Evolutionary conservation across 306 rosid species (phyloP).

Genomic region (Luffa acutangula): DNA sequence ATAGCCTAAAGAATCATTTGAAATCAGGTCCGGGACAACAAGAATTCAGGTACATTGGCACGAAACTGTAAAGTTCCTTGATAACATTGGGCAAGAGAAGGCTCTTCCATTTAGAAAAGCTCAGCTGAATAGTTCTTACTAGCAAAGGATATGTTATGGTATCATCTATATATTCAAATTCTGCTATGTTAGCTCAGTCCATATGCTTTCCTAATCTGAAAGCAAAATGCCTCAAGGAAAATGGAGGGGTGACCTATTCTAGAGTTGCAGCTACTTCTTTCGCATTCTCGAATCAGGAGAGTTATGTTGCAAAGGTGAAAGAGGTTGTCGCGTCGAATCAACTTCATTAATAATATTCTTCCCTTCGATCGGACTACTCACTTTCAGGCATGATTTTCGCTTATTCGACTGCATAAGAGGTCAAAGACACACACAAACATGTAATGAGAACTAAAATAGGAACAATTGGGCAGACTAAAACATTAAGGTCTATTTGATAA

Average conservation of each 20-base stretch:
- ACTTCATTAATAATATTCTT: constrained; percentile 45
- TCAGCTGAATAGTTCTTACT: constrained; percentile 7
- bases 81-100: not conserved
- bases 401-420: constrained; percentile 62
- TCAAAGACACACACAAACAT: too few species aligned
- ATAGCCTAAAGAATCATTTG: not conserved
- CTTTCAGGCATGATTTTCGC: constrained; percentile 53
- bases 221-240: constrained; percentile 9
- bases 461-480: not conserved
- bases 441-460: too few species aligned
- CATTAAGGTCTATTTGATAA: not conserved
- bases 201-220: not conserved
- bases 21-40: not conserved
- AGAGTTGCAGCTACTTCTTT: constrained; percentile 24
- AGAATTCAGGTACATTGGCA: not conserved
- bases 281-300: constrained; percentile 56
- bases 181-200: not conserved
- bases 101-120: constrained; percentile 18
- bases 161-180: not conserved
- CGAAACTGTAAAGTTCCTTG: not conserved
- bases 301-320: constrained; percentile 65
- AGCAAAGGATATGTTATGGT: constrained; percentile 12
- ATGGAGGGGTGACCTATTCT: constrained; percentile 3
- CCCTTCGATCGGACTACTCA: constrained; percentile 43
- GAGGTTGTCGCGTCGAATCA: constrained; percentile 51